phyloP scores from a whole-genome alignment of 148 eudicot species.

The Bassia scoparia region DNA sequence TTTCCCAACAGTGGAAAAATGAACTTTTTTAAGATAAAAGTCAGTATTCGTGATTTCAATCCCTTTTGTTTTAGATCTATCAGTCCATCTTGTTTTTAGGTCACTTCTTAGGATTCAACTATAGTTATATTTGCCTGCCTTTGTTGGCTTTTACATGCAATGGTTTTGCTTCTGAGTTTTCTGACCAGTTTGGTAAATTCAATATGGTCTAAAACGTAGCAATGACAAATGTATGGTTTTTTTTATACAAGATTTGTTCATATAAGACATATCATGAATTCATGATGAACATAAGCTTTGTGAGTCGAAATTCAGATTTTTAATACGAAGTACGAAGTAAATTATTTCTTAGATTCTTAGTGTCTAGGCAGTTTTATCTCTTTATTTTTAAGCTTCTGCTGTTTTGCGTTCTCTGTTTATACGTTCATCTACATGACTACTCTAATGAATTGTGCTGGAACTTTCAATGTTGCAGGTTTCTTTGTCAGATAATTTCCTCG shows the following conservation, averaged over 20 bases:
- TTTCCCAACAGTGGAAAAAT: too few relatives aligned
- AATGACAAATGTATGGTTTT: too few relatives aligned
- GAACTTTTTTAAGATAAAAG: too few relatives aligned
- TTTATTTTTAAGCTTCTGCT: neutral
- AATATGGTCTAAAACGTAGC: too few relatives aligned
- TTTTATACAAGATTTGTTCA: too few relatives aligned
- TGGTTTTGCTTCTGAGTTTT: too few relatives aligned
- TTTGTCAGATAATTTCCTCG: conserved; percentile 51
- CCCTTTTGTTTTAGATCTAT: neutral
- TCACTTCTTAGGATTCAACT: neutral
- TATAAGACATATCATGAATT: too few relatives aligned
- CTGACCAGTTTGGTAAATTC: too few relatives aligned
- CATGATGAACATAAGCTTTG: neutral
- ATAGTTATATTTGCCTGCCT: neutral
- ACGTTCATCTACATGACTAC: neutral
- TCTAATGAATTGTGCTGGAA: neutral
- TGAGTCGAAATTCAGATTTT: neutral
- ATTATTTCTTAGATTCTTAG: too few relatives aligned
- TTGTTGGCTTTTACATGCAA: neutral
- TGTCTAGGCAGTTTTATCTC: neutral
- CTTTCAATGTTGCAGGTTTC: conserved; percentile 44
- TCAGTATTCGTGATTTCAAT: too few relatives aligned
- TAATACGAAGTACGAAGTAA: too few relatives aligned
- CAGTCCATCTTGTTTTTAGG: neutral
- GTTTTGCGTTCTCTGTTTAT: neutral